Base-by-base conservation (phyloP, 108 stramenopile genomes). In the Skeletonema potamos region DNA sequence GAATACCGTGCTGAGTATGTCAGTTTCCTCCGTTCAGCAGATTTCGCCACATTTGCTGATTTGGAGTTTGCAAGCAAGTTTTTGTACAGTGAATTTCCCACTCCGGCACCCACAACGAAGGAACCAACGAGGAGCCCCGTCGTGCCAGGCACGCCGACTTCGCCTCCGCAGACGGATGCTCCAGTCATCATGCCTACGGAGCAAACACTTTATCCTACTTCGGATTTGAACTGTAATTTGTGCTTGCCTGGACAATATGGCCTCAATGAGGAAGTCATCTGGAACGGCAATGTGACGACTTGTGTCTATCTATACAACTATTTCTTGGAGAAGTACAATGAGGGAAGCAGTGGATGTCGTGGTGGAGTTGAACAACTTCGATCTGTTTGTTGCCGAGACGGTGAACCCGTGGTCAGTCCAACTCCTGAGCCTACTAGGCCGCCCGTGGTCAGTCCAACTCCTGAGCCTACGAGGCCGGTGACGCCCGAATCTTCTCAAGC, bases 1-100 rank as follows among this genome's bases (percentile, higher is more conserved):
- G 62, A 73, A 56, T 79, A 79, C 39, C 78, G 78, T 27, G 78
- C 78, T 12, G 68, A 72, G 41, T 79, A 79, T 41, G 78, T 79
- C 24, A 67, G 10, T 37, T 79, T 68, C 56, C 66, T 79, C n/a
- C 78, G 78, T 3, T 60, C 78, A 1, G n/a, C 18, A 5, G 72
- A 73, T 32, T 79, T 68, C 48, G 12, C 34, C 48, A 51, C 46
- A 24, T 79, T 66, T 36, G 71, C 62, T 0, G 54, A 64, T 41
- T 63, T 79, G 55, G 66, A 66, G 10, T 79, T 63, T 39, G 78
- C 60, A 4, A 73, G 72, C 34, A 44, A 68, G 32, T 43, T 79
- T 51, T 58, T 79, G 26, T 79, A 68, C 66, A 79, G 67, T 11
- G 71, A 73, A 10, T 79, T 79, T 54, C 78, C 78, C 12, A 73